Evolutionary conservation across 2,329 filamentous ascomycete species (phyloP), one percentile per base, ranked within the genome.

Genomic region (Colletotrichum echinochloae): DNA sequence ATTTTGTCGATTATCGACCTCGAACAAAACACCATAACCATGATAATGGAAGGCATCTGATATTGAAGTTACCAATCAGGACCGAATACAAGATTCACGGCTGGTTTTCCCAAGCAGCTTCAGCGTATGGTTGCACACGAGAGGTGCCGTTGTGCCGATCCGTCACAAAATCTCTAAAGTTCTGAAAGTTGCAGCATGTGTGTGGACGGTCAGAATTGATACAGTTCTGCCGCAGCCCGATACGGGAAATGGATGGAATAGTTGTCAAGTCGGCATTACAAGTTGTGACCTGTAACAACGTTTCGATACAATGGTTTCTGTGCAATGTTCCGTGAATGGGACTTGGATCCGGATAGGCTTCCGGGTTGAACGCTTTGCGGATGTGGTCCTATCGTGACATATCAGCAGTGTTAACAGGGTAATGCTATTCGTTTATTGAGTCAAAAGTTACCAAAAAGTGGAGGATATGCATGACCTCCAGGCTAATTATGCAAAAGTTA

Each of bases 71-170:
- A n/a, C n/a, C n/a, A n/a, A n/a, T n/a, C n/a, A n/a, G n/a, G n/a
- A n/a, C n/a, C n/a, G n/a, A n/a, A n/a, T n/a, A n/a, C n/a, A n/a
- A n/a, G n/a, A n/a, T n/a, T n/a, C n/a, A 20, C 0, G 46, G 46
- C n/a, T 48, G 46, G 6, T 48, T 48, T 20, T 48, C 28, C 48
- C 48, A 51, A 16, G 5, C 48, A 3, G 48, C n/a, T 7, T 26
- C 23, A 7, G 48, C n/a, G 26, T 51, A 51, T 5, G 48, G 48
- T 6, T 51, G 37, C 37, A 59, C 56, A 2, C 56, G 56, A n/a
- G 56, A 59, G 44, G n/a, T 59, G 23, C 59, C 59, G 28, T 62
- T 49, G 59, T 35, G 51, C 33, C 59, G n/a, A 20, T 62, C 28
- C 28, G 12, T 16, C 5, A 62, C 48, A 35, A 35, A 62, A 2